Base-by-base conservation (phyloP, 768 basidiomycete genomes). In the Leucocoprinus leucothites region DNA sequence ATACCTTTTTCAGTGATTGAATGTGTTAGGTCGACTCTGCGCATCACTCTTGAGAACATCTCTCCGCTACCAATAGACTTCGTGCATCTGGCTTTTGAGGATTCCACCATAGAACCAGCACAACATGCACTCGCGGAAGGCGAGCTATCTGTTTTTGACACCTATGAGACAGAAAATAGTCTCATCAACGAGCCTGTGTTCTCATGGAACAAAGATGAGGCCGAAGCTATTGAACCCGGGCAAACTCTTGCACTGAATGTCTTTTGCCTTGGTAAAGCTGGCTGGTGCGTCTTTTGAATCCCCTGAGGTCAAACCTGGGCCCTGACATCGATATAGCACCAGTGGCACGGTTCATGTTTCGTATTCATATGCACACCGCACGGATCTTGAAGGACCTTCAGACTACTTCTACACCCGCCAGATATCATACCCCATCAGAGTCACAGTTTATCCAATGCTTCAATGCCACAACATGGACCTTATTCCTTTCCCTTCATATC, bases 401-500 rank as follows among this genome's bases (percentile, higher is more conserved):
- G 76, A 82, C 47, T 69, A 83, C 40, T 96, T 98, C 68, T 82
- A 94, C 65, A 85, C 91, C 24, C 88, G 97, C 22, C 93, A 92
- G 64, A 69, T 98, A 50, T 82, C 87, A 26, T 93, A 93, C 65
- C 94, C 95, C 3, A 79, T 98, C 59, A 79, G 89, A 63, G 89
- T 97, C 56, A 96, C 95, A 2, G 97, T 98, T 11, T 97, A 98
- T 66, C 91, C 91, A 61, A 95, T 95, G 78, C 82, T 98, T 25
- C 91, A 96, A 67, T 91, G 91, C 62, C 80, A 86, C 59, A 77
- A 79, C 36, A 87, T 98, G 84, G 87, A 91, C 60, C 75, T 97
- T 58, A 70, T 93, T 34, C 85, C 89, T 13, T 83, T 91, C 59
- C 75, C 79, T 11, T 65, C 71, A 7, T 70, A 73, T 58, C 66